Evolutionary conservation across 129 eudicot genomes (phyloP), one percentile per base, ranked within the genome.

Genomic region (Smallanthus sonchifolius): DNA sequence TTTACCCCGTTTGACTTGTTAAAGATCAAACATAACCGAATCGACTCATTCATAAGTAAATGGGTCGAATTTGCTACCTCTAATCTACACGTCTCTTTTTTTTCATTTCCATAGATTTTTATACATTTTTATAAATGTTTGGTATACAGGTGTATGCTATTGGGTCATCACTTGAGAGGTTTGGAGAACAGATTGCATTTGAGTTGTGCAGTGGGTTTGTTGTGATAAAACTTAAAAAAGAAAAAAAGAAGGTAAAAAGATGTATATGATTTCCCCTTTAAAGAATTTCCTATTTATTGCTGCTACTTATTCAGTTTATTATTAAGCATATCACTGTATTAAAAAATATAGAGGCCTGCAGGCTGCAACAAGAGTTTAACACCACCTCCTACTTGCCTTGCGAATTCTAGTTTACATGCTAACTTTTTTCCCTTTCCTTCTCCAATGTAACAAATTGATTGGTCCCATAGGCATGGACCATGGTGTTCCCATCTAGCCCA

Each of bases 111-210:
- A 16, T 28, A 9, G 0, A 35, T 30, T 43, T 24, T 34, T 4
- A 40, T 43, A 1, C 32, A 2, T 38, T 72, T 16, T 17, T 79
- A 72, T 14, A 44, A 38, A 28, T 30, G 55, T 68, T 63, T 30
- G 40, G 66, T 34, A 75, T 16, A 47, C 86, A 92, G 97, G 97
- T 89, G 96, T 83, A 92, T 89, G 96, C 72, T 92, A 77, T 55
- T 87, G 84, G 96, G 97, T 15, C 96, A 92, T 81, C 95, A 92
- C 67, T 79, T 92, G 67, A 77, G 96, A 86, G 96, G 98, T 19
- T 89, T 87, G 91, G 98, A 92, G 86, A 92, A 89, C 81, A 78
- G 94, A 80, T 73, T 92, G 77, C 98, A 87, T 79, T 84, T 92
- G 62, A 89, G 95, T 77, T 87, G 96, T 77, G 95, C 83, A 44